Conservation (phyloP, 164 flowering plant species). For the Vitis cinerea region DNA sequence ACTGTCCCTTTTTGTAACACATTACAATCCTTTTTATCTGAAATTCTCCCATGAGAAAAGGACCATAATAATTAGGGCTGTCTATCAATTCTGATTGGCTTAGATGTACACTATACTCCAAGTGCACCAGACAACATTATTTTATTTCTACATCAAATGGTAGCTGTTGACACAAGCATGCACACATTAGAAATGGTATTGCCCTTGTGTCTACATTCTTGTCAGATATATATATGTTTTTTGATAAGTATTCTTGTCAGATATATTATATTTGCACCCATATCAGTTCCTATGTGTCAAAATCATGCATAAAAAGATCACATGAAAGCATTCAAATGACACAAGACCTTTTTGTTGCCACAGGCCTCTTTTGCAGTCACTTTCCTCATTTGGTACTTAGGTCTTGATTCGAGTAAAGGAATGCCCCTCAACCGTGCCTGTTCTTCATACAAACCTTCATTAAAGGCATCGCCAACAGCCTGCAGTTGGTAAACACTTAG, state of each 20-base stretch:
- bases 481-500: conserved; percentile 20
- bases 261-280: no score
- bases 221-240: not conserved
- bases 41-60: not conserved
- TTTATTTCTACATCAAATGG: no score
- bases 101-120: not conserved
- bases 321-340: not conserved
- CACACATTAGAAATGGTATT: no score
- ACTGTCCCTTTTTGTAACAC: not conserved
- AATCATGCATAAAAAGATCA: not conserved
- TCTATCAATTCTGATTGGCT: not conserved
- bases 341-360: conserved; percentile 68
- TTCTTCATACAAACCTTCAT: conserved; percentile 93
- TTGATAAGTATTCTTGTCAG: no score
- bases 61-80: not conserved
- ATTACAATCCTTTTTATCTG: not conserved
- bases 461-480: conserved; percentile 99
- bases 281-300: not conserved
- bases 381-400: conserved; percentile 82
- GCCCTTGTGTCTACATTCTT: no score
- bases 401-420: conserved; percentile 88
- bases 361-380: conserved; percentile 91
- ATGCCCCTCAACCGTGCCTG: conserved; percentile 82
- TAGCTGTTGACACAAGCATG: no score
- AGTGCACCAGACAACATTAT: not conserved